Evolutionary conservation across 352 stramenopile genomes (phyloP).

Genomic region (Albugo candida): DNA sequence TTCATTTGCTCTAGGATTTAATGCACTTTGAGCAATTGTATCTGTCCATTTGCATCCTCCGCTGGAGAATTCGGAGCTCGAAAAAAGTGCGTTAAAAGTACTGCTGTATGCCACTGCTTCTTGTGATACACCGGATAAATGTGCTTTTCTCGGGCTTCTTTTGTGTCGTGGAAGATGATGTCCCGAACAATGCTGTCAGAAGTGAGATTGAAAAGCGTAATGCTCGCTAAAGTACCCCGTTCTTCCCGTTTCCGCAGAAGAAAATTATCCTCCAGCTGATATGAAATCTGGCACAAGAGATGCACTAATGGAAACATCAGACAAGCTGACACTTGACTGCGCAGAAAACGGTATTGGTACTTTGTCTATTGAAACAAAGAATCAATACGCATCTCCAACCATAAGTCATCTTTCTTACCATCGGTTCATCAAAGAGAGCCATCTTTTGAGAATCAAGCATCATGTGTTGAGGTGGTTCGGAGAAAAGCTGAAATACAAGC

Average conservation of each 20-base stretch:
- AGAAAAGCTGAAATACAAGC: slow-evolving; percentile 70
- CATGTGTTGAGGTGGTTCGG: slow-evolving; percentile 61
- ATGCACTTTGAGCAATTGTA: slow-evolving; percentile 69
- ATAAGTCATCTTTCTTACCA: slow-evolving; percentile 23
- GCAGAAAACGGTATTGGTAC: slow-evolving; percentile 65
- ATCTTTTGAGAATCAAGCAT: slow-evolving; percentile 55
- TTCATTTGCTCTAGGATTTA: slow-evolving; percentile 80
- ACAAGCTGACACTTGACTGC: slow-evolving; percentile 50
- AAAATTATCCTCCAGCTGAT: slow-evolving; percentile 76
- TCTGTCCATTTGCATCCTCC: slow-evolving; percentile 48
- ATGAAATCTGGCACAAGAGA: slow-evolving; percentile 74
- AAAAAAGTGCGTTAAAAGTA: slow-evolving; percentile 71
- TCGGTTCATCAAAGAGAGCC: slow-evolving; percentile 72
- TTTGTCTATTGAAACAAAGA: slow-evolving; percentile 29
- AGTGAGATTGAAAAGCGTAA: slow-evolving; percentile 74
- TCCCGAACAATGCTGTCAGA: slow-evolving; percentile 71
- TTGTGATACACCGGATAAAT: slow-evolving; percentile 72
- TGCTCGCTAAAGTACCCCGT: slow-evolving; percentile 49
- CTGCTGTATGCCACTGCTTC: slow-evolving; percentile 70
- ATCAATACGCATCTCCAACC: slow-evolving; percentile 4
- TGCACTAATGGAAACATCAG: slow-evolving; percentile 75
- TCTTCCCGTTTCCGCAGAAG: slow-evolving; percentile 61
- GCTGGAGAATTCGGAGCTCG: slow-evolving; percentile 44
- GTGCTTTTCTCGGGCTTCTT: slow-evolving; percentile 67
- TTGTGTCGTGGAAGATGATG: slow-evolving; percentile 74